Evolutionary conservation across 2,329 filamentous ascomycete species (phyloP), one percentile per base, ranked within the genome.

Genomic region (Boeremia exigua): DNA sequence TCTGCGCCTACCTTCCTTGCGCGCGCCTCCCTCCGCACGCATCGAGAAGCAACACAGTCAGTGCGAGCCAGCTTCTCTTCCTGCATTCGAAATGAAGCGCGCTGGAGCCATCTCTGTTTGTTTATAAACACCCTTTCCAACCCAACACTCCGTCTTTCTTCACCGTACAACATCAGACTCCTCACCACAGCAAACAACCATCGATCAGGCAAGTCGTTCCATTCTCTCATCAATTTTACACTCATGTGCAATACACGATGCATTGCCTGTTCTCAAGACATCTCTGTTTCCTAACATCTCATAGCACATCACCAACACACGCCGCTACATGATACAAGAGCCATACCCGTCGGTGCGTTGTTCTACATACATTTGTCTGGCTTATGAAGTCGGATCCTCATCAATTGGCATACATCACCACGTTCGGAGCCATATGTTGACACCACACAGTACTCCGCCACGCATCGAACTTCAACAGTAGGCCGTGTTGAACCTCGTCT

Each of bases 121-220:
- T 39, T 47, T 63, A 62, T 60, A 51, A 52, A 29, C 44, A 5
- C 11, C 3, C 33, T 44, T 33, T 36, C 37, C n/a, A 29, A 28
- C 44, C 17, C 38, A 28, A 14, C 48, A 27, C 34, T 53, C 39
- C 50, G 9, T 59, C 40, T 56, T 59, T 59, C 49, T 60, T 55
- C 56, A 59, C 37, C 51, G 23, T 54, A 59, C 37, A 33, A 6
- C 38, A 42, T 23, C 29, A 19, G 30, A 3, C 37, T 15, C 17
- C 29, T 29, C 28, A 17, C 34, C 11, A 40, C 32, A 6, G 34
- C 34, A 15, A 48, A 17, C 19, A 29, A 12, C 14, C 29, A 23
- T 42, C 15, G 23, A 27, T 6, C 28, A 43, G 38, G 51, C 23
- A 45, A 38, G 44, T 48, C 45, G 17, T n/a, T 30, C 17, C 17